Evolutionary conservation across 1,284 basidiomycete species (phyloP), one percentile per base, ranked within the genome.

Genomic region (Bjerkandera adusta): DNA sequence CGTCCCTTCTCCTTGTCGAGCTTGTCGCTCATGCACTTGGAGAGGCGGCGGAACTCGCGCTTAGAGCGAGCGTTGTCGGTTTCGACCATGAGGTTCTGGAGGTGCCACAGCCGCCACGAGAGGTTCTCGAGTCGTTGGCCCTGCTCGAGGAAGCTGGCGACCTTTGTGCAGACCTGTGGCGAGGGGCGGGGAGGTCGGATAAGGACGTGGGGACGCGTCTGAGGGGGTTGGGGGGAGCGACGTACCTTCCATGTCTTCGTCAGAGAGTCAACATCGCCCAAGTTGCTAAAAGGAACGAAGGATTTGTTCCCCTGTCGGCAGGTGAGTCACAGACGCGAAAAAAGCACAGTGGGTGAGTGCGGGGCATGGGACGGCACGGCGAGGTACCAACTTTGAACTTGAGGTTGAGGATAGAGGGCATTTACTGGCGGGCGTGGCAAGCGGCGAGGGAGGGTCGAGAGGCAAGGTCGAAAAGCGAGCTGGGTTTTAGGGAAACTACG

Each of bases 1-100:
- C 86, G 69, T 61, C 87, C 88, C 68, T 90, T 90, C 70, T 90
- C 88, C 70, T 87, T 88, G 75, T 90, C 88, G 57, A 91, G 73
- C 66, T 88, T 89, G 72, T 90, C 88, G 55, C 88, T 78, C 87
- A 91, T 91, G 64, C 69, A 77, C 65, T 85, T 87, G 54, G 84
- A 87, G 49, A 90, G 79, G 58, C 87, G 88, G 71, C 84, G 86
- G 75, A 91, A 91, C 67, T 90, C 88, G 47, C 88, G 83, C 64
- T 89, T 89, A 25, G 83, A 84, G 66, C 81, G 85, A 39, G 88
- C 86, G 55, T 89, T 90, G 75, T 91, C 88, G 52, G 80, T 77
- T 67, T 91, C 88, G 68, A 90, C 87, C 73, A 90, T 89, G 59
- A 91, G 77, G 59, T 83, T 88, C 69, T 91, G 89, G 48, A 90